A percentile compares a stretch with the other conserved stretches of the same genome.
These are phyloP conservation scores for Solanum chaucha DNA, from an alignment of 257 asterid species.

Conservation along the genomic window DNA sequence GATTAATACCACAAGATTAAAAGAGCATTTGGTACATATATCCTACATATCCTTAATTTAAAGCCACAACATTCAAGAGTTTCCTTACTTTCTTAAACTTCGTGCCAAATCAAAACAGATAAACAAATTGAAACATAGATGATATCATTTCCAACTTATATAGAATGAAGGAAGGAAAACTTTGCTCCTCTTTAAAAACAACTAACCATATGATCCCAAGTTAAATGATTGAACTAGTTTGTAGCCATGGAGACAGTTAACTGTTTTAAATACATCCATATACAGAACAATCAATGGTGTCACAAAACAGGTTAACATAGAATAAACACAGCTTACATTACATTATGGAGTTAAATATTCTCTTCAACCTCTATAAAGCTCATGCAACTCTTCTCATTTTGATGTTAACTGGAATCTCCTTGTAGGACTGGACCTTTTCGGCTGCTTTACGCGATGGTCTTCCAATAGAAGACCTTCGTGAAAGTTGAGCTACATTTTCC, in stretches of 20 bases:
- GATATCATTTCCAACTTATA: neutral
- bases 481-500: conserved; percentile 13
- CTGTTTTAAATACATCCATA: neutral
- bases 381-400: conserved; percentile 58
- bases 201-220: neutral
- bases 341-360: neutral
- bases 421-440: conserved; percentile 71
- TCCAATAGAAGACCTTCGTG: conserved; percentile 41
- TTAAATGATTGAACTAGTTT: neutral
- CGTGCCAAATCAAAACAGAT: neutral
- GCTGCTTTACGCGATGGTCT: conserved; percentile 63
- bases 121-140: neutral
- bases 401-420: conserved; percentile 60
- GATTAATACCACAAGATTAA: neutral
- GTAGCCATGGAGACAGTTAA: neutral
- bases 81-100: neutral
- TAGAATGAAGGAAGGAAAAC: neutral
- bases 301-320: neutral
- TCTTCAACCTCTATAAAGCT: neutral
- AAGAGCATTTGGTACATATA: neutral
- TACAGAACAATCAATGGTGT: neutral
- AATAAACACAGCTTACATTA: neutral
- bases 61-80: neutral
- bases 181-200: neutral
- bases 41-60: neutral